Conservation (phyloP, 169 alveolate genomes). For the Miamiensis avidus region DNA sequence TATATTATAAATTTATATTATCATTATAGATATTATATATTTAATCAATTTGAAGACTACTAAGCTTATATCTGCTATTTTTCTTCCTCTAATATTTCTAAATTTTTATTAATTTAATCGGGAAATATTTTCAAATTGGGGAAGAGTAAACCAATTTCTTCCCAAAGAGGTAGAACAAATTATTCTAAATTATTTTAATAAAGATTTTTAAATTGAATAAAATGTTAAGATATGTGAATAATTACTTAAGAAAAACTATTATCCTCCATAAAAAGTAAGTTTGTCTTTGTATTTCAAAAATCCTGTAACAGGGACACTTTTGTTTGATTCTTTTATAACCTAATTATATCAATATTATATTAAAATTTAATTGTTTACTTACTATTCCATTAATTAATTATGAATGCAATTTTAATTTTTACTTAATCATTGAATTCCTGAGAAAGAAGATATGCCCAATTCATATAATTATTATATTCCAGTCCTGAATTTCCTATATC, state of each 20-base stretch:
- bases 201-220: not conserved
- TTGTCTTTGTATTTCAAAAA: conserved; percentile 36
- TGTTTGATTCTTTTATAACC: conserved; percentile 40
- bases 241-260: conserved; percentile 36
- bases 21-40: too few relatives aligned
- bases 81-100: not conserved
- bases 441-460: conserved; percentile 39
- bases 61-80: too few relatives aligned
- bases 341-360: not conserved
- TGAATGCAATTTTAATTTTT: not conserved
- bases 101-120: not conserved
- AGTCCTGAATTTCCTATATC: conserved; percentile 45
- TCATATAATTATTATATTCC: conserved; percentile 41
- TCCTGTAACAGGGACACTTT: conserved; percentile 36
- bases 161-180: conserved; percentile 40
- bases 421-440: conserved; percentile 45
- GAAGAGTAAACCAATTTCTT: not conserved
- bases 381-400: not conserved
- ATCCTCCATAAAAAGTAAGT: conserved; percentile 29
- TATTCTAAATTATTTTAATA: conserved; percentile 17
- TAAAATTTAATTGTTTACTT: not conserved
- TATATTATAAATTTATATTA: too few relatives aligned
- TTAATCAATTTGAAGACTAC: too few relatives aligned
- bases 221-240: not conserved
- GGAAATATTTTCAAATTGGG: not conserved